Percentiles rank a stretch among this genome's conserved stretches.
Conservation (phyloP, 1,284 basidiomycete genomes). For the Ganoderma boninense region DNA sequence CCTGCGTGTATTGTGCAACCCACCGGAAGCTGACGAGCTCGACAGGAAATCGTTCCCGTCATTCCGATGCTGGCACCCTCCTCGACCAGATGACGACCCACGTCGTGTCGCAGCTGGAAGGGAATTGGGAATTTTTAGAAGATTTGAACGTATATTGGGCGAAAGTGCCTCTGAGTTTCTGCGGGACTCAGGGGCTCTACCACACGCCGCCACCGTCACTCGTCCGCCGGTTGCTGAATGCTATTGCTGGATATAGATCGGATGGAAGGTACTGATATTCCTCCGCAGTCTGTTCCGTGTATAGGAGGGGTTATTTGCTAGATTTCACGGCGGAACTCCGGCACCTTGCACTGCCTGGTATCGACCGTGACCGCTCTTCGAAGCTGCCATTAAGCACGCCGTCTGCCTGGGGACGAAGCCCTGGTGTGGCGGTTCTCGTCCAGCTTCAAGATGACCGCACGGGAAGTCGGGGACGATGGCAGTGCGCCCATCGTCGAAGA, state of each 20-base stretch:
- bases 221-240: not conserved
- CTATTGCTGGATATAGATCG: not conserved
- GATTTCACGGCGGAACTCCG: too few relatives aligned
- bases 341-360: too few relatives aligned
- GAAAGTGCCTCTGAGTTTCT: not conserved
- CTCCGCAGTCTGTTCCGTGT: conserved; percentile 2
- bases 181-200: not conserved
- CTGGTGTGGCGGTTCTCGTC: too few relatives aligned
- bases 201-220: not conserved
- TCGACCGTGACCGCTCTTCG: too few relatives aligned
- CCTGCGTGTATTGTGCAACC: not conserved
- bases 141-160: conserved; percentile 18
- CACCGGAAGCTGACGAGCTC: not conserved
- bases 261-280: conserved; percentile 1
- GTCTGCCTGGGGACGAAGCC: too few relatives aligned
- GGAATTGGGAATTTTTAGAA: not conserved
- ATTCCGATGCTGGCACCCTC: conserved; percentile 8
- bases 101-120: not conserved
- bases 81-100: conserved; percentile 24
- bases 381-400: too few relatives aligned
- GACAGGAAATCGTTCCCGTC: conserved; percentile 8
- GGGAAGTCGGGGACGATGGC: too few relatives aligned
- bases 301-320: not conserved
- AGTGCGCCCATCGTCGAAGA: too few relatives aligned
- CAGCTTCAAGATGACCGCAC: too few relatives aligned